Conservation (phyloP, 169 alveolate species). For the Neospora caninum region DNA sequence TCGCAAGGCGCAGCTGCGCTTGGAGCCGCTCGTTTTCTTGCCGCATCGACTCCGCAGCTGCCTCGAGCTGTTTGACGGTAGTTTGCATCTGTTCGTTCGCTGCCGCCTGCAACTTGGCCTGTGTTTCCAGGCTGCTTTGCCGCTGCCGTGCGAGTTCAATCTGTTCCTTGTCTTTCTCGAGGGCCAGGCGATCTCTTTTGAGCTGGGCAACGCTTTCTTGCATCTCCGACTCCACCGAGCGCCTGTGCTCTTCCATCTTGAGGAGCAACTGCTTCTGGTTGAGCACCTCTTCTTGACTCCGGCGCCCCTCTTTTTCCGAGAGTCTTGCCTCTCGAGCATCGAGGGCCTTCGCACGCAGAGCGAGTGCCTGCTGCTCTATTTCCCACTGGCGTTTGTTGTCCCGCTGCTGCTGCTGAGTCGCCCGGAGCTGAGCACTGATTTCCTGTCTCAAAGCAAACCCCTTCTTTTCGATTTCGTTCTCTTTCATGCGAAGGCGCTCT, state of each 20-base stretch:
- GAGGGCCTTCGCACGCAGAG: slow-evolving; percentile 21
- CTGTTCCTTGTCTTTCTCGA: neutral
- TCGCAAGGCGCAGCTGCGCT: neutral
- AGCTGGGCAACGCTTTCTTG: neutral
- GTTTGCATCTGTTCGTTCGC: neutral
- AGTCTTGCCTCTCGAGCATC: slow-evolving; percentile 14
- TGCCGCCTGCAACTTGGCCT: neutral
- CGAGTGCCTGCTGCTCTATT: slow-evolving; percentile 5
- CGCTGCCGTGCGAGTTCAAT: neutral
- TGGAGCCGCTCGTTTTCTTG: neutral
- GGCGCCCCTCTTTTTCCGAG: neutral
- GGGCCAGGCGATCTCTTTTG: neutral
- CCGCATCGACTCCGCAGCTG: neutral
- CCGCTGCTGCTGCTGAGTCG: slow-evolving; percentile 32
- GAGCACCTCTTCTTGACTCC: neutral
- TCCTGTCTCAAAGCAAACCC: neutral
- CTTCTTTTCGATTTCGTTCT: slow-evolving; percentile 14
- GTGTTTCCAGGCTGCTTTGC: neutral
- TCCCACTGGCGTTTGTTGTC: slow-evolving; percentile 26
- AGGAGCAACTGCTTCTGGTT: neutral
- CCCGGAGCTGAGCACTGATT: slow-evolving; percentile 34
- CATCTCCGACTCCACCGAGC: neutral
- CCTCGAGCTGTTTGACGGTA: neutral
- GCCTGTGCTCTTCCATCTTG: neutral
- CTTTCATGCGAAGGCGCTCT: neutral